Base-by-base conservation (phyloP, 495 filamentous ascomycete genomes). In the Trichodelitschia bisporula region DNA sequence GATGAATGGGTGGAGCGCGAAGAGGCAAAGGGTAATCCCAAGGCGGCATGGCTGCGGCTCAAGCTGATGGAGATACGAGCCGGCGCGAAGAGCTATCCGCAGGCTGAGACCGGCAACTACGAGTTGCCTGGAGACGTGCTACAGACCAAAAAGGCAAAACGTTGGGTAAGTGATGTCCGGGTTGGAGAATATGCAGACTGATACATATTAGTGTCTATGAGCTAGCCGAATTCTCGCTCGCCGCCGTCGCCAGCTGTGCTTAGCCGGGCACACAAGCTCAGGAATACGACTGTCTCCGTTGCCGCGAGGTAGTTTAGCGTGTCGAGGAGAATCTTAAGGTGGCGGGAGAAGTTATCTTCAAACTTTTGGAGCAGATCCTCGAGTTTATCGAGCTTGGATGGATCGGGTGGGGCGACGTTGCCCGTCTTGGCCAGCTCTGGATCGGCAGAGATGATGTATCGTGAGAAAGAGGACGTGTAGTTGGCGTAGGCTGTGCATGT, bases 301-400 rank as follows among this genome's bases (percentile, higher is more conserved):
- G 83, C 84, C 1, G 86, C 86, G 40, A 90, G 90, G 48, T 95
- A 91, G 39, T 95, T 92, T 41, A 97, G 52, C 28, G 77, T 78
- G 50, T 93, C 84, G 29, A 93, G 60, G 37, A 97, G 47, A 39
- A 95, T 86, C 51, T 80, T 77, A 40, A 97, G 50, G 51, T 93
- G 83, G 21, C 77, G 58, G 32, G 69, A 72, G 48, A 97, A 97
- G 48, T 91, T 83, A 38, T 70, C 66, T 47, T 95, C 86, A 53
- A 86, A 93, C 51, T 79, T 72, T 35, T 65, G 60, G 29, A 97
- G 62, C 24, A 76, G 72, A 24, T 91, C 80, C 26, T 75, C 69
- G 19, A 95, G 64, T 41, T 84, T 83, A 23, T 60, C 64, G 15
- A 91, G 56, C 16, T 76, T 66, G 0, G 53, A 46, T 12, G 73